Base-by-base conservation (phyloP, 345 rosid species). In the Sisymbrium irio region DNA sequence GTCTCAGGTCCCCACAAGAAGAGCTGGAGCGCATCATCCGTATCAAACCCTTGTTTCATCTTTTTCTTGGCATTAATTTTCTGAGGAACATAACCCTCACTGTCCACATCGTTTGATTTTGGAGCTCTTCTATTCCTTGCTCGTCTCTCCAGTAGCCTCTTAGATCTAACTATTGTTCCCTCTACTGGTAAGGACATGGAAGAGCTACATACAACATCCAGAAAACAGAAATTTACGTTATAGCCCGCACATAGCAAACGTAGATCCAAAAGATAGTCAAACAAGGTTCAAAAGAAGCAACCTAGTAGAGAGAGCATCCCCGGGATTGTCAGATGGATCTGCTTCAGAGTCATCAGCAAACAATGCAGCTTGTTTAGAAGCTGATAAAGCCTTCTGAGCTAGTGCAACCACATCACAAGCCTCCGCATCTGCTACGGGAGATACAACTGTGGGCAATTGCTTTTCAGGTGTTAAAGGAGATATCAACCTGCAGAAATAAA, bases 1-100 rank as follows among this genome's bases (percentile, higher is more conserved):
- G 97, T 88, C 82, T 89, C 92, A 53, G 90, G 91, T 49, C 93
- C 86, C 88, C 89, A 77, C 77, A 93, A 82, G 78, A 93, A 93
- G 72, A 86, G 78, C 47, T 85, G 85, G 22, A 93, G 85, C n/a
- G 93, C 85, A 79, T 85, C 92, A 66, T 79, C 82, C 9, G 77
- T 78, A 82, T 87, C 90, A 78, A 78, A 69, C 40, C 81, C 82
- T 78, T 82, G 79, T 50, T 50, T 81, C 74, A 32, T 18, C 65
- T 78, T 87, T 80, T 68, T 90, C 74, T 73, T 80, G 59, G 76
- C 58, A 55, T 63, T 79, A 6, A 32, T 55, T 79, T 77, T 85
- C 64, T 67, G 80, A 64, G 84, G 74, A 63, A 57, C 62, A 56
- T 66, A 73, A 45, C 76, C 74, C 73, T 86, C 88, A 7, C 47